A percentile compares a stretch with the other conserved stretches of the same genome.
Evolutionary conservation across 2,329 filamentous ascomycete genomes (phyloP).

Genomic region (Aspergillus floridensis): DNA sequence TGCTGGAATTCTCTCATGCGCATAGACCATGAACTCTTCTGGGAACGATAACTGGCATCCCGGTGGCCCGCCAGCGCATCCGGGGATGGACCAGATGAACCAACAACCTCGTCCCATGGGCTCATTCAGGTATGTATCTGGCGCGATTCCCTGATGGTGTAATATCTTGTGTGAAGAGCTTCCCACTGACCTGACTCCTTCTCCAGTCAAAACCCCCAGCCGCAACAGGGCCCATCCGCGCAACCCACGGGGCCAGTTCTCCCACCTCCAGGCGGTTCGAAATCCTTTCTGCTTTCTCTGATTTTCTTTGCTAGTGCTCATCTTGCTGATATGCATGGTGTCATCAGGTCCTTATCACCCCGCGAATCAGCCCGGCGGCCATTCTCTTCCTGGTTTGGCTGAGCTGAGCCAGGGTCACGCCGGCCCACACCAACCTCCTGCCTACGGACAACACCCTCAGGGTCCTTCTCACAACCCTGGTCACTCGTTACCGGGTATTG

Average conservation of each 20-base stretch:
- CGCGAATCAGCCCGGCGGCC: constrained; percentile 41
- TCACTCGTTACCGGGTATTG: constrained; percentile 42
- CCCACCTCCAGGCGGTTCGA: constrained; percentile 41
- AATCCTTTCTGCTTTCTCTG: neutral
- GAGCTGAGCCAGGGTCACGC: constrained; percentile 47
- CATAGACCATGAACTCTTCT: constrained; percentile 40
- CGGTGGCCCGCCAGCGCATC: constrained; percentile 41
- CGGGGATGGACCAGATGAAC: constrained; percentile 43
- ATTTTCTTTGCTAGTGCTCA: neutral
- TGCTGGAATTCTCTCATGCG: constrained; percentile 18
- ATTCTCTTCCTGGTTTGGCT: constrained; percentile 47
- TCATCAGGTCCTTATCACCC: constrained; percentile 41
- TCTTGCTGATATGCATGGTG: constrained; percentile 19
- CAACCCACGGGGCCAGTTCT: constrained; percentile 40
- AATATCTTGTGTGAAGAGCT: neutral
- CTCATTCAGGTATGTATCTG: constrained; percentile 43
- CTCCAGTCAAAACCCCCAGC: constrained; percentile 37
- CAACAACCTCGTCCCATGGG: constrained; percentile 44
- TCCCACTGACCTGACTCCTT: neutral
- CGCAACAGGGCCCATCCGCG: constrained; percentile 39
- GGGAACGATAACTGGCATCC: constrained; percentile 46
- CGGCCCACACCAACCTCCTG: constrained; percentile 40
- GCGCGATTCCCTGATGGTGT: neutral
- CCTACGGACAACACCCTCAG: constrained; percentile 44
- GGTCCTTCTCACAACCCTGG: constrained; percentile 35